phyloP scores from a whole-genome alignment of 352 stramenopile species.

The Pythium brassicae region DNA sequence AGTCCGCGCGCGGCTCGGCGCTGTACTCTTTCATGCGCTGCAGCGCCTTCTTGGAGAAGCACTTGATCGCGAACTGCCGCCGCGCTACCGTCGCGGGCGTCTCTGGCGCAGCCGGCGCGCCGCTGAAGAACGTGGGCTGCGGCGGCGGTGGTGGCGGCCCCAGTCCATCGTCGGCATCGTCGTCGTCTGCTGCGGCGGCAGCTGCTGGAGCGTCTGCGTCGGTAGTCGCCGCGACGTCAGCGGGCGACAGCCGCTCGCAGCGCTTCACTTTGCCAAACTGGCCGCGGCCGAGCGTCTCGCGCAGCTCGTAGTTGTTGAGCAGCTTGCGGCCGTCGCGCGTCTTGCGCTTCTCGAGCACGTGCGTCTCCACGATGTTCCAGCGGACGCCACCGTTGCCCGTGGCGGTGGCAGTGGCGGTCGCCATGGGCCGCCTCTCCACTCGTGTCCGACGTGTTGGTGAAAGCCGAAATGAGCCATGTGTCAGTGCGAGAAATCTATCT shows the following conservation, averaged over 20 bases:
- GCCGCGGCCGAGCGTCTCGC: constrained; percentile 66
- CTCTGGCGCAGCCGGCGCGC: constrained; percentile 10
- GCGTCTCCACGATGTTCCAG: constrained; percentile 77
- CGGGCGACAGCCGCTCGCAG: constrained; percentile 49
- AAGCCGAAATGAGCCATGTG: too few relatives aligned
- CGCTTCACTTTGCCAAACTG: constrained; percentile 86
- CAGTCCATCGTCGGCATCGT: background rate
- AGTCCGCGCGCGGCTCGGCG: constrained; percentile 13
- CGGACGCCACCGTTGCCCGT: background rate
- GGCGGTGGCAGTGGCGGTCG: background rate
- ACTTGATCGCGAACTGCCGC: constrained; percentile 78
- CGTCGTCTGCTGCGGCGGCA: background rate
- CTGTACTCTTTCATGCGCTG: constrained; percentile 79
- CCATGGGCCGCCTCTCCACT: background rate
- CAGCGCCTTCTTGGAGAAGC: constrained; percentile 77
- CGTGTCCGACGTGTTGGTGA: background rate
- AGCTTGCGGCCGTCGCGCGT: constrained; percentile 39
- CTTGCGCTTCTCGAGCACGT: constrained; percentile 41
- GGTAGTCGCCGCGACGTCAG: background rate
- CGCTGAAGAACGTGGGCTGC: constrained; percentile 5
- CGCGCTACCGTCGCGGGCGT: background rate
- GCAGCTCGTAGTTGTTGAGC: constrained; percentile 80
- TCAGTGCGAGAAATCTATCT: too few relatives aligned
- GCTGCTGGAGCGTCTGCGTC: too few relatives aligned
- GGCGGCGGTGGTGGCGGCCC: constrained; percentile 7